phyloP scores from a whole-genome alignment of 495 filamentous ascomycete genomes.

The Chaetomidium leptoderma region DNA sequence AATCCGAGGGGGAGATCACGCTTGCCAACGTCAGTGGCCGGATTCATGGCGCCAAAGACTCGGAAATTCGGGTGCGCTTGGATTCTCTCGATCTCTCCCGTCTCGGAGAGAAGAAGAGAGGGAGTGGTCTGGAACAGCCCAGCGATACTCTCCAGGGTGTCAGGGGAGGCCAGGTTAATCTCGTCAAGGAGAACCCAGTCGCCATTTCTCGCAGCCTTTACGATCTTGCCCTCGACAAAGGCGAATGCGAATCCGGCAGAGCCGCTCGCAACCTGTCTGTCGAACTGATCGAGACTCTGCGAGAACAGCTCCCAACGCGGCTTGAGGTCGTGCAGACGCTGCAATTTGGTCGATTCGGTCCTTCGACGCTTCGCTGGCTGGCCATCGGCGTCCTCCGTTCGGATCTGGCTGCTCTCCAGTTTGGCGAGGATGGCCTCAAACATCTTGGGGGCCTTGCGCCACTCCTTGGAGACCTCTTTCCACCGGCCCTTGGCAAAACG shows the following conservation, averaged over 20 bases:
- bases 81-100: slow-evolving; percentile 82
- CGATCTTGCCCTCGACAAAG: slow-evolving; percentile 92
- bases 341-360: slow-evolving; percentile 61
- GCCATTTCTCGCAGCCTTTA: slow-evolving; percentile 86
- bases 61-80: slow-evolving; percentile 89
- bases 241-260: slow-evolving; percentile 85
- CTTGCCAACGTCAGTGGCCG: slow-evolving; percentile 95
- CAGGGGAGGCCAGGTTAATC: slow-evolving; percentile 91
- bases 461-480: slow-evolving; percentile 74
- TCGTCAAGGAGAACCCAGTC: slow-evolving; percentile 94
- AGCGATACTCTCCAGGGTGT: slow-evolving; percentile 89
- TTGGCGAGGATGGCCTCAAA: slow-evolving; percentile 67
- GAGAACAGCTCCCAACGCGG: slow-evolving; percentile 78
- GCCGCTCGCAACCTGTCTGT: slow-evolving; percentile 72
- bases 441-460: slow-evolving; percentile 83
- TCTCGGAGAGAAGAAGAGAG: slow-evolving; percentile 85
- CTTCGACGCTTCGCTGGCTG: slow-evolving; percentile 80
- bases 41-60: slow-evolving; percentile 98
- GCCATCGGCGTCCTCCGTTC: slow-evolving; percentile 43
- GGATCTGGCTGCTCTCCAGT: slow-evolving; percentile 31
- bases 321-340: slow-evolving; percentile 53
- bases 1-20: slow-evolving; percentile 77
- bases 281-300: slow-evolving; percentile 68
- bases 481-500: slow-evolving; percentile 77
- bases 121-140: slow-evolving; percentile 75